A percentile compares a stretch with the other conserved stretches of the same genome.
These are phyloP conservation scores for Hypoxylon lienhwacheense DNA, from an alignment of 495 filamentous ascomycete genomes.

Conservation along the genomic window DNA sequence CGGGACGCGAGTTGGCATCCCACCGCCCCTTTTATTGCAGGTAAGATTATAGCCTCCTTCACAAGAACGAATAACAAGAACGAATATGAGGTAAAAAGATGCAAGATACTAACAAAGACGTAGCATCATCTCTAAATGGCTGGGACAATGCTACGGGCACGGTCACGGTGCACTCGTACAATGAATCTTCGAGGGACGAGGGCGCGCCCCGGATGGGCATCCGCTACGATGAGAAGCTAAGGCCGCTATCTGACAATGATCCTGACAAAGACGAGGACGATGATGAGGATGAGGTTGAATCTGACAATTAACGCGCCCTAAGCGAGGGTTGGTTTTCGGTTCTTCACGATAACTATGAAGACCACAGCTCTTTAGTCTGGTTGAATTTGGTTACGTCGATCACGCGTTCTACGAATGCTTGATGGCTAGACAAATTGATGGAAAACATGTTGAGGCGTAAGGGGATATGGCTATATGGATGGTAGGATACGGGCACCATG, in stretches of 20 bases:
- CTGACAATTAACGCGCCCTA: too few species aligned
- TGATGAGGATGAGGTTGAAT: not conserved
- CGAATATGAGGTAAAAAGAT: not conserved
- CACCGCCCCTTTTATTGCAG: conserved; percentile 81
- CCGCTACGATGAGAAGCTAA: conserved; percentile 56
- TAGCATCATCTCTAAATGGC: conserved; percentile 81
- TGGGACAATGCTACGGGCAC: conserved; percentile 69
- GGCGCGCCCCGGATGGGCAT: conserved; percentile 61
- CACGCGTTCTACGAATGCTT: too few species aligned
- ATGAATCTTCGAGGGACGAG: conserved; percentile 66
- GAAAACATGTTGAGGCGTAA: conserved; percentile 3
- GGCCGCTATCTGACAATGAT: conserved; percentile 2
- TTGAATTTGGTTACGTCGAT: too few species aligned
- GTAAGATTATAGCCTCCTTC: conserved; percentile 48
- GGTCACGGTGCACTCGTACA: conserved; percentile 75
- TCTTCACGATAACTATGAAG: too few species aligned
- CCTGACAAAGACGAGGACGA: conserved; percentile 18
- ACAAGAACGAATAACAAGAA: not conserved
- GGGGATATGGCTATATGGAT: not conserved
- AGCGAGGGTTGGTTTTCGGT: too few species aligned
- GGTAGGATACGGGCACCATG: not conserved
- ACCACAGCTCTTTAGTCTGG: too few species aligned
- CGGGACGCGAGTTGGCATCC: conserved; percentile 97
- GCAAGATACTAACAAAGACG: conserved; percentile 1
- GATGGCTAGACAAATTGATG: too few species aligned